phyloP scores from a whole-genome alignment of 2,329 filamentous ascomycete species.

The Trichoderma aggressivum region DNA sequence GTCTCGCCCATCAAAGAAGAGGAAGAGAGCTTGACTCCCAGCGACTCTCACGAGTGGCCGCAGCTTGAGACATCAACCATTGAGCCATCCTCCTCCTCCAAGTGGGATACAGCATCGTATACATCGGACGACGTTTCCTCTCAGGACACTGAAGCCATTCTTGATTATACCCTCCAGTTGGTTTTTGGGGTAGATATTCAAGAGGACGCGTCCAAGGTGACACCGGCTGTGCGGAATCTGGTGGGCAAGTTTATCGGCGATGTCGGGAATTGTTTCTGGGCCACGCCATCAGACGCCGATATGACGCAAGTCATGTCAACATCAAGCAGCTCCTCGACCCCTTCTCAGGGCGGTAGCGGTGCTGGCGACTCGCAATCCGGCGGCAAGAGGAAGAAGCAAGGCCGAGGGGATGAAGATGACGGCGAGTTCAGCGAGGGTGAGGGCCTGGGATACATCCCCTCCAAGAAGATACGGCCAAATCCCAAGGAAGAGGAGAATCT shows the following conservation, averaged over 20 bases:
- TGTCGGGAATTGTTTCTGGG: constrained; percentile 34
- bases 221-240: constrained; percentile 29
- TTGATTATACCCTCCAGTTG: constrained; percentile 37
- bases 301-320: constrained; percentile 31
- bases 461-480: constrained; percentile 33
- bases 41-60: constrained; percentile 20
- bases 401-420: constrained; percentile 30
- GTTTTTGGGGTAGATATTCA: constrained; percentile 38
- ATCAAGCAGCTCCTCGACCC: constrained; percentile 32
- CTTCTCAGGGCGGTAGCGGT: constrained; percentile 30
- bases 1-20: constrained; percentile 19
- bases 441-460: constrained; percentile 28
- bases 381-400: constrained; percentile 38
- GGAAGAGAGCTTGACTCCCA: constrained; percentile 17
- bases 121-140: constrained; percentile 31
- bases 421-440: constrained; percentile 37
- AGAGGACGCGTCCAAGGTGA: constrained; percentile 33
- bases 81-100: constrained; percentile 1
- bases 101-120: constrained; percentile 25
- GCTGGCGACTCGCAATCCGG: constrained; percentile 24
- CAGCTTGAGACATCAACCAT: constrained; percentile 7
- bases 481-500: constrained; percentile 38
- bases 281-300: constrained; percentile 29
- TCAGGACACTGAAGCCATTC: constrained; percentile 35
- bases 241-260: constrained; percentile 35